These are phyloP conservation scores for Pisolithus sp. DNA, from an alignment of 768 basidiomycete species.

Conservation along the genomic window DNA sequence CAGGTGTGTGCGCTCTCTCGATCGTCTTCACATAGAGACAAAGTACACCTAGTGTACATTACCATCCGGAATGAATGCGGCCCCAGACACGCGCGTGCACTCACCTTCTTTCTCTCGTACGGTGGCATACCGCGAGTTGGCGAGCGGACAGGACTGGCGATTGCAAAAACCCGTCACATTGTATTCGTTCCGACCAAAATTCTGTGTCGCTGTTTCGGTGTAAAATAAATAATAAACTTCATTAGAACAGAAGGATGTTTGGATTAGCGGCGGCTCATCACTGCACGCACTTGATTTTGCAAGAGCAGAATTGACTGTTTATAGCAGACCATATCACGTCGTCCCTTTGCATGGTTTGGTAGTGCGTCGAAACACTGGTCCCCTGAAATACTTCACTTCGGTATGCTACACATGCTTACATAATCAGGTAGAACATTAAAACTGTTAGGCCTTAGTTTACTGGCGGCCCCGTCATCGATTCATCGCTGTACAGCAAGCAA, in stretches of 20 bases:
- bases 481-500: too few relatives aligned
- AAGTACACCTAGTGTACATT: constrained; percentile 46
- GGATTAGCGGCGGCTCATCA: constrained; percentile 11
- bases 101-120: constrained; percentile 91
- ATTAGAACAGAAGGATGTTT: constrained; percentile 7
- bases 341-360: constrained; percentile 73
- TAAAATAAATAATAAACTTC: neutral
- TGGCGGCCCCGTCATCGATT: too few relatives aligned
- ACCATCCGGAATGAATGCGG: neutral
- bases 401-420: too few relatives aligned
- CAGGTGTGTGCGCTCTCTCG: constrained; percentile 93
- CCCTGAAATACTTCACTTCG: too few relatives aligned
- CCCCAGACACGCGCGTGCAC: constrained; percentile 2
- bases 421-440: too few relatives aligned
- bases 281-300: constrained; percentile 99
- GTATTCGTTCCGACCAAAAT: constrained; percentile 98
- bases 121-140: constrained; percentile 97
- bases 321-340: constrained; percentile 98
- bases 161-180: constrained; percentile 96
- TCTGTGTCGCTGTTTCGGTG: constrained; percentile 83
- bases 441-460: too few relatives aligned
- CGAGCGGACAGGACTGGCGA: constrained; percentile 94
- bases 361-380: too few relatives aligned
- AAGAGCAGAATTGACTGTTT: constrained; percentile 94
- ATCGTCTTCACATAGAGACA: constrained; percentile 98